Evolutionary conservation across 352 stramenopile species (phyloP), one percentile per base, ranked within the genome.

Genomic region (Pythium chondricola): DNA sequence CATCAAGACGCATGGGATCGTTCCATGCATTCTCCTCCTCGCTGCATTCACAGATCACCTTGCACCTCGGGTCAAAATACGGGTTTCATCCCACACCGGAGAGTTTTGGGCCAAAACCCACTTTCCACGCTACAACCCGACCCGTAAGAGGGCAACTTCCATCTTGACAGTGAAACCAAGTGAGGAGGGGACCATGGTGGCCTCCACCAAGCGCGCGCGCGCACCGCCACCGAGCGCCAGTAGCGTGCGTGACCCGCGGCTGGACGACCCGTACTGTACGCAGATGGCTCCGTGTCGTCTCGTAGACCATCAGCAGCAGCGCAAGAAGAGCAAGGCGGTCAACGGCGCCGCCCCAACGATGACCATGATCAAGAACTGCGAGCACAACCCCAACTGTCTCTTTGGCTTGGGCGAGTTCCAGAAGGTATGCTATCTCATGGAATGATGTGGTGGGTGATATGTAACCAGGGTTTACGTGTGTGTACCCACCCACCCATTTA

Each of bases 351-450:
- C 45, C 27, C 50, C 43, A 3, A 52, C 43, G 21, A 36, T 41
- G 3, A 16, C 42, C 0, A 58, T 72, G 13, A 7, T 74, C 16
- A 61, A 63, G 47, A 95, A 93, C 54, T 95, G 85, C 56, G 57
- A 47, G 2, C 63, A 85, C 46, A 95, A 95, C 46, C 83, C 83
- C 50, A 93, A 94, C 57, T 94, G 83, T 44, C 67, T 93, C 33
- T 95, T 74, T 26, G 85, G 85, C 3, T 63, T 95, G 9, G 85
- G 85, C 33, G 83, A 94, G 63, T 61, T 69, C 51, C 65, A 83
- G 14, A 69, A 83, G 58, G 74, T 83, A 52, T 2, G 39, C 17
- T 14, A 24, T 2, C 25, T n/a, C n/a, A n/a, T n/a, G n/a, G n/a
- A n/a, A n/a, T n/a, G 21, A 7, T 42, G 18, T 13, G 9, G 20